Base-by-base conservation (phyloP, 345 rosid species). In the Arabis hirsuta region DNA sequence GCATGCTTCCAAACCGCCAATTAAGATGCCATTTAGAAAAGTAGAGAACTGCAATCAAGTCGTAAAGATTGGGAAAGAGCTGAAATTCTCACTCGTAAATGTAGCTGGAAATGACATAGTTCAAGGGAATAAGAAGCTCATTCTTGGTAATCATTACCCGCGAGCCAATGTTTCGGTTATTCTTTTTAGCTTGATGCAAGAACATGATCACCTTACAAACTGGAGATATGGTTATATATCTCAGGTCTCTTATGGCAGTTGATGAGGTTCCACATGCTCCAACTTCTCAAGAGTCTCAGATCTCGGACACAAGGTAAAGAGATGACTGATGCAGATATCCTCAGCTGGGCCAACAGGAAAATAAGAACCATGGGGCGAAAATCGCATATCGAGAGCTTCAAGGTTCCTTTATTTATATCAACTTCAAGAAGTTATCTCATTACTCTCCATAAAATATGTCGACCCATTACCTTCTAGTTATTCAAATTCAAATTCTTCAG, bases 11-110 rank as follows among this genome's bases (percentile, higher is more conserved):
- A 94, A 82, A 74, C 99, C 98, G 55, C 98, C 96, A 0, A 89
- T 94, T 42, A 94, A 89, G 85, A 91, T 91, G 95, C 97, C 96
- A 9, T 89, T 94, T 56, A 86, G 93, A 81, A 91, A 89, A 81
- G 93, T 94, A 45, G 99, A 94, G 73, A 94, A 94, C 76, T 91
- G 96, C 83, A 94, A 94, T 79, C 97, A 94, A 84, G 96, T 89
- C 27, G 78, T 94, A 70, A 80, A 69, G 82, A 89, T 91, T 32
- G 97, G 97, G 64, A 84, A 77, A 81, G 82, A 84, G 68, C 51
- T 94, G 84, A 88, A 78, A 43, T 87, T 94, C 71, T 91, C 99
- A 12, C 80, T 94, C 0, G 95, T 91, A 31, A 94, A 94, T 80
- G 90, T 91, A 12, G 92, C 83, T 45, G 99, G 97, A 71, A 91